Base-by-base conservation (phyloP, 2,329 filamentous ascomycete genomes). In the Ilyonectria sp. region DNA sequence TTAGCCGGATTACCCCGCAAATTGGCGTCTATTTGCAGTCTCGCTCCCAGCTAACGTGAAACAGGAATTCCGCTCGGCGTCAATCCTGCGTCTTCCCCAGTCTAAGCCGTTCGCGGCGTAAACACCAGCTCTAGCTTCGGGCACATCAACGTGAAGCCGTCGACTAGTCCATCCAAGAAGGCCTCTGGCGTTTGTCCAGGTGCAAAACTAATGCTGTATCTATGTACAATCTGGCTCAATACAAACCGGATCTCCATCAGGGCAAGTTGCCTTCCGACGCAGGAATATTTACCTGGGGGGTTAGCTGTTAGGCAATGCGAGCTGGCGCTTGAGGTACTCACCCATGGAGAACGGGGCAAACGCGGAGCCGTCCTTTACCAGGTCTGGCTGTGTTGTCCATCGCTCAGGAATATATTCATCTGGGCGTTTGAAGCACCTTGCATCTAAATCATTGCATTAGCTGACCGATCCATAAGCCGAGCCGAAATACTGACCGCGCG, bases 331-430 rank as follows among this genome's bases (percentile, higher is more conserved):
- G 13, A 11, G 5, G 4, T 1, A 58, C 68, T 43, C 66, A 75
- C 77, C 77, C n/a, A 71, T 78, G 1, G 75, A 75, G 53, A 81
- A 83, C 0, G 81, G 81, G 1, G 63, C 63, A 60, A 75, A 80
- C 1, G 76, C 79, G 1, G 73, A 69, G 26, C 67, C 60, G 56
- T 82, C 75, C 23, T 71, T 75, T n/a, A 79, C 70, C 63, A 83
- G 65, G 9, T 82, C 76, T 2, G 74, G 75, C 15, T 62, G 67
- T 4, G 73, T 74, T 2, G 75, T 80, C 79, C 80, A 83, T 29
- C 81, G 73, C 59, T 83, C 80, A 2, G 81, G 81, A 6, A 83
- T 74, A 56, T 82, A 83, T 23, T 80, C 76, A 1, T 68, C 61
- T 7, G 74, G 70, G 2, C 58, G 54, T 40, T 69, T 75, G 64